Evolutionary conservation across 2,329 filamentous ascomycete genomes (phyloP).

Genomic region (Zopfia rhizophila): DNA sequence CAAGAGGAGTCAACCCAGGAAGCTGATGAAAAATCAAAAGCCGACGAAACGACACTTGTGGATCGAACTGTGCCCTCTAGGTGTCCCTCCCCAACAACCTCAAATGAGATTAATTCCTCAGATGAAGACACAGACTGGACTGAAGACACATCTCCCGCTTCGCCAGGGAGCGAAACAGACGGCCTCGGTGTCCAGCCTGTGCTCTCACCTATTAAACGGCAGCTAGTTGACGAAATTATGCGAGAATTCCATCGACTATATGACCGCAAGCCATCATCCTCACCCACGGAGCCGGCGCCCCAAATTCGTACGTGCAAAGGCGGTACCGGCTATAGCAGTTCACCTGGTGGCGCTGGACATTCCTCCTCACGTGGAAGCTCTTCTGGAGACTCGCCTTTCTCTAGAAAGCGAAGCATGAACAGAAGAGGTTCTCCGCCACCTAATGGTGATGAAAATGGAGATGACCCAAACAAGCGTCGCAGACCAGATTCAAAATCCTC

Average conservation of each 20-base stretch:
- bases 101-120: slow-evolving; percentile 26
- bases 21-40: background rate
- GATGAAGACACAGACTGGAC: slow-evolving; percentile 39
- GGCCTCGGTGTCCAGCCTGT: slow-evolving; percentile 24
- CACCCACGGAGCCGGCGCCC: background rate
- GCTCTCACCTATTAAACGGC: slow-evolving; percentile 30
- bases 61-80: slow-evolving; percentile 29
- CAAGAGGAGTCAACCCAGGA: no score
- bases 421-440: slow-evolving; percentile 29
- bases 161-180: slow-evolving; percentile 30
- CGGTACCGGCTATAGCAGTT: slow-evolving; percentile 13
- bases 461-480: slow-evolving; percentile 34
- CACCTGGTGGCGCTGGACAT: slow-evolving; percentile 13
- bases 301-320: slow-evolving; percentile 15
- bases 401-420: slow-evolving; percentile 34
- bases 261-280: slow-evolving; percentile 6
- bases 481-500: slow-evolving; percentile 23
- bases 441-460: slow-evolving; percentile 26
- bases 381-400: slow-evolving; percentile 25
- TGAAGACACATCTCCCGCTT: slow-evolving; percentile 27
- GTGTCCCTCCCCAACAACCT: slow-evolving; percentile 33
- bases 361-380: slow-evolving; percentile 8
- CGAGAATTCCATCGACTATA: slow-evolving; percentile 32
- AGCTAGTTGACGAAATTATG: slow-evolving; percentile 32
- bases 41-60: slow-evolving; percentile 23